Conservation (phyloP, 192 early-diverging fungal genomes). For the Phycomyces blakesleeanus region DNA sequence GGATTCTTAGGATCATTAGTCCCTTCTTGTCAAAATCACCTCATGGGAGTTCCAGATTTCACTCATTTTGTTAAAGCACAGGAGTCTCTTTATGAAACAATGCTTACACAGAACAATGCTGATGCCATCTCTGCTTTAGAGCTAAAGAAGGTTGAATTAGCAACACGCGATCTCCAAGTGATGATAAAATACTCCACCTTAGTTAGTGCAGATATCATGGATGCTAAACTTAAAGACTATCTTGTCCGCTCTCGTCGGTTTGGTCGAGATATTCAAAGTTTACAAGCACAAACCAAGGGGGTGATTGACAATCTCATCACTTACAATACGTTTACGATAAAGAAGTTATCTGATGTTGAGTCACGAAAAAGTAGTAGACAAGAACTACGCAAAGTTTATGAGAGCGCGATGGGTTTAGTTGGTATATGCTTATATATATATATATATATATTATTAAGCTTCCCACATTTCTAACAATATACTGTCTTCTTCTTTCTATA, state of each 20-base stretch:
- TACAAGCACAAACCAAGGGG: conserved; percentile 45
- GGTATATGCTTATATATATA: conserved; percentile 16
- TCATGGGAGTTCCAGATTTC: conserved; percentile 36
- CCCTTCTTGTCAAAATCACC: no score
- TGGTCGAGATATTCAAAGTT: conserved; percentile 41
- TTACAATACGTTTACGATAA: conserved; percentile 42
- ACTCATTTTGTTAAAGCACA: conserved; percentile 45
- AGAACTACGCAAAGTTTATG: conserved; percentile 26
- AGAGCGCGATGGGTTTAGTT: conserved; percentile 32
- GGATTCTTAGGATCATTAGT: no score
- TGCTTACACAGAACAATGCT: conserved; percentile 35
- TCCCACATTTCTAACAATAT: no score
- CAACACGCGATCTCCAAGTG: conserved; percentile 45
- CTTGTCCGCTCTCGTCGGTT: conserved; percentile 33
- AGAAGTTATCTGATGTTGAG: conserved; percentile 29
- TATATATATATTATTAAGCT: not conserved
- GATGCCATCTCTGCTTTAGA: conserved; percentile 33
- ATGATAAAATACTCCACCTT: conserved; percentile 46
- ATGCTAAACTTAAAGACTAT: conserved; percentile 37
- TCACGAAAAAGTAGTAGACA: conserved; percentile 30
- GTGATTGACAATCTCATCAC: conserved; percentile 52
- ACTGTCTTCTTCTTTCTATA: conserved; percentile 9
- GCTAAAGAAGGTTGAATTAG: conserved; percentile 47
- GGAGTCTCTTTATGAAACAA: conserved; percentile 37
- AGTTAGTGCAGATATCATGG: conserved; percentile 26